Conservation (phyloP, 176 grass and related monocot species). For the barley (Hordeum vulgare) region DNA sequence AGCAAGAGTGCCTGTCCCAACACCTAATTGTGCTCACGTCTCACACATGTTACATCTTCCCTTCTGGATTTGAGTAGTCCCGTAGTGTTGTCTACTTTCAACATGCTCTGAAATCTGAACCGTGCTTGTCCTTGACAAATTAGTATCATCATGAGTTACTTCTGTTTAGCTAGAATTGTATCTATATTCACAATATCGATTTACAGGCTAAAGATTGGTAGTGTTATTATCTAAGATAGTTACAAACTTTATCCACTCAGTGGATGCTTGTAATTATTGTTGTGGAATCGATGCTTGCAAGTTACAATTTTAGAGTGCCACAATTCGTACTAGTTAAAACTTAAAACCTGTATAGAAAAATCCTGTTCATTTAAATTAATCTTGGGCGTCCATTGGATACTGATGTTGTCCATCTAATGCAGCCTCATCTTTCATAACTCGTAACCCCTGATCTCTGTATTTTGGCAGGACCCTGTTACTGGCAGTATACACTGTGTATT, state of each 20-base stretch:
- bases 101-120: neutral
- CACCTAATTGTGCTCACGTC: neutral
- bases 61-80: neutral
- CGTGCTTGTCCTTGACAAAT: neutral
- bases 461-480: conserved; percentile 64
- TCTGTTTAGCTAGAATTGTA: neutral
- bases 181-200: neutral
- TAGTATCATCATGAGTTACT: neutral
- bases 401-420: too few relatives aligned
- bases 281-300: neutral
- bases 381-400: neutral
- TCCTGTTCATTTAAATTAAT: neutral
- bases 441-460: neutral
- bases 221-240: neutral
- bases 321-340: neutral
- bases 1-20: neutral
- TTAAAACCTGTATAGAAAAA: neutral
- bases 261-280: neutral
- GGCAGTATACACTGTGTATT: conserved; percentile 65
- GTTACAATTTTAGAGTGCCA: neutral
- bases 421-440: neutral
- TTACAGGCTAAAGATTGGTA: neutral
- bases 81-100: neutral
- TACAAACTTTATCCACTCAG: neutral
- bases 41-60: neutral